These are phyloP conservation scores for Leucosporidium creatinivorum DNA, from an alignment of 768 basidiomycete species.

Conservation along the genomic window DNA sequence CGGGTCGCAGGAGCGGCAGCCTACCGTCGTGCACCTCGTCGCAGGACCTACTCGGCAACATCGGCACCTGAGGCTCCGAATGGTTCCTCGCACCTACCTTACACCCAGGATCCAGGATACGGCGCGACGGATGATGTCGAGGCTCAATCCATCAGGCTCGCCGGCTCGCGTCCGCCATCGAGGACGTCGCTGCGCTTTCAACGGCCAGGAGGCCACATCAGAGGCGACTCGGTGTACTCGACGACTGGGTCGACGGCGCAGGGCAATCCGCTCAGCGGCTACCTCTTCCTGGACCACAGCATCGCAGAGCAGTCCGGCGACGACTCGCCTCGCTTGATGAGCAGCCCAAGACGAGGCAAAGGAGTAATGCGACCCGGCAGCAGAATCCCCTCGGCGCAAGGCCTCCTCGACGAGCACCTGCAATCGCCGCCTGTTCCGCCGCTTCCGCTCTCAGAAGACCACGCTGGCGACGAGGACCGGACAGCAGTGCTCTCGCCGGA, in stretches of 20 bases:
- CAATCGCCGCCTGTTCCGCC: background rate
- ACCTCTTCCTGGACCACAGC: background rate
- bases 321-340: background rate
- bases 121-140: background rate
- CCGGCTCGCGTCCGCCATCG: background rate
- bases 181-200: background rate
- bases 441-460: background rate
- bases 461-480: background rate
- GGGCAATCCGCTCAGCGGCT: background rate
- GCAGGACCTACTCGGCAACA: too few relatives aligned
- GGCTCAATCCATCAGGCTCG: background rate
- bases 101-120: background rate
- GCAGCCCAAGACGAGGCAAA: background rate
- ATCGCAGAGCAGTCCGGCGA: background rate
- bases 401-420: background rate
- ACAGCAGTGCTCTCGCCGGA: conserved; percentile 5
- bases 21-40: too few relatives aligned
- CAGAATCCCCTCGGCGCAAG: background rate
- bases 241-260: background rate
- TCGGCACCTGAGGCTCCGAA: too few relatives aligned
- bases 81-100: too few relatives aligned
- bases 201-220: background rate
- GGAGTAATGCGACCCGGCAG: background rate
- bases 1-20: too few relatives aligned
- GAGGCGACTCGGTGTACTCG: background rate